phyloP scores from a whole-genome alignment of 495 filamentous ascomycete species.

The Aspergillus sclerotioniger region DNA sequence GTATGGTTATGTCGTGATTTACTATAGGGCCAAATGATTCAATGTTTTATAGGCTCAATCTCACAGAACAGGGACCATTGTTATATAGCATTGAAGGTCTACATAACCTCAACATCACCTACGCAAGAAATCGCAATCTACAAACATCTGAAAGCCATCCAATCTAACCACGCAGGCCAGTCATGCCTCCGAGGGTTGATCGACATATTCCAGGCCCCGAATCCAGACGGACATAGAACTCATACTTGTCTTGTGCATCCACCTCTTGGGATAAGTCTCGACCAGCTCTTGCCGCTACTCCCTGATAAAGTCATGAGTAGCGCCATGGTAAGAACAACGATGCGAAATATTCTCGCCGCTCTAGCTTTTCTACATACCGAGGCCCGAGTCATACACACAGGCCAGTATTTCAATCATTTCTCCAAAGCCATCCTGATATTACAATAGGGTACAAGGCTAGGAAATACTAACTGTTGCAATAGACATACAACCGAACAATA shows the following conservation, averaged over 20 bases:
- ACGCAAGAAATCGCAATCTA: slow-evolving; percentile 36
- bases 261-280: slow-evolving; percentile 36
- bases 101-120: slow-evolving; percentile 20
- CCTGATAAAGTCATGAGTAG: slow-evolving; percentile 20
- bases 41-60: slow-evolving; percentile 5
- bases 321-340: slow-evolving; percentile 20
- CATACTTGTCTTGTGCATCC: slow-evolving; percentile 43
- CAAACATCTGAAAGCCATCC: slow-evolving; percentile 24
- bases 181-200: slow-evolving; percentile 29
- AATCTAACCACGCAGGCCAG: slow-evolving; percentile 32
- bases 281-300: slow-evolving; percentile 22
- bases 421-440: too few relatives aligned
- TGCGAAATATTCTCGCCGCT: slow-evolving; percentile 30
- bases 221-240: slow-evolving; percentile 27
- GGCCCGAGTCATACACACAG: slow-evolving; percentile 44
- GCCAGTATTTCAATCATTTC: slow-evolving; percentile 20
- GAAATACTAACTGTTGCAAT: slow-evolving; percentile 4
- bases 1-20: slow-evolving; percentile 53
- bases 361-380: slow-evolving; percentile 46
- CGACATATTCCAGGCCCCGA: slow-evolving; percentile 32
- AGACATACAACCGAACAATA: slow-evolving; percentile 32
- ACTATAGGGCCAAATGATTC: slow-evolving; percentile 18
- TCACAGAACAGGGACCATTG: slow-evolving; percentile 25
- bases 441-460: neutral
- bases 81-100: slow-evolving; percentile 34